phyloP scores from a whole-genome alignment of 179 eudicot genomes.

The Gypsophila paniculata region DNA sequence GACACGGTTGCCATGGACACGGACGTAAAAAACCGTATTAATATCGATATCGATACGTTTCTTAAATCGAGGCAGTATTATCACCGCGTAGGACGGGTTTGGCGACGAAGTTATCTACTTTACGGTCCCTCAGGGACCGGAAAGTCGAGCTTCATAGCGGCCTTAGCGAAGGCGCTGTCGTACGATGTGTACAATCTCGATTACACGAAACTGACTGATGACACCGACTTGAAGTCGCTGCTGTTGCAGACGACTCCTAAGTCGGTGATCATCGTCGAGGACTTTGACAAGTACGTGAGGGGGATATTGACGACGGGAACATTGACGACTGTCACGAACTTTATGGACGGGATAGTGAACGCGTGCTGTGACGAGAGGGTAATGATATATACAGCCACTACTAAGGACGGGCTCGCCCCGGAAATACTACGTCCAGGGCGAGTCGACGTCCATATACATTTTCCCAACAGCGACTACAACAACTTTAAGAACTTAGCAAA shows the following conservation, averaged over 20 bases:
- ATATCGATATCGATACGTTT: slow-evolving; percentile 64
- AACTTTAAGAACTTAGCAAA: slow-evolving; percentile 62
- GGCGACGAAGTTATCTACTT: slow-evolving; percentile 74
- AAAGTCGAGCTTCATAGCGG: slow-evolving; percentile 80
- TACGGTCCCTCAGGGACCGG: slow-evolving; percentile 90
- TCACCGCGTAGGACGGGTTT: slow-evolving; percentile 70
- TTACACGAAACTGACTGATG: slow-evolving; percentile 40
- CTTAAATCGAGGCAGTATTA: slow-evolving; percentile 65
- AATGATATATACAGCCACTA: slow-evolving; percentile 83
- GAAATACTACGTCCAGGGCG: slow-evolving; percentile 75
- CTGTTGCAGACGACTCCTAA: slow-evolving; percentile 56
- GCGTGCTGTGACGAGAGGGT: slow-evolving; percentile 79
- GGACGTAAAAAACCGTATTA: slow-evolving; percentile 55
- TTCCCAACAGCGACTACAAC: slow-evolving; percentile 68
- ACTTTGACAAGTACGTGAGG: slow-evolving; percentile 54
- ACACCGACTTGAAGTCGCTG: slow-evolving; percentile 56
- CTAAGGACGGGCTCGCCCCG: slow-evolving; percentile 62
- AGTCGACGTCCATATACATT: slow-evolving; percentile 70
- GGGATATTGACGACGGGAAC: background rate
- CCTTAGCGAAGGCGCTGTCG: slow-evolving; percentile 54
- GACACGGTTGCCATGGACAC: slow-evolving; percentile 73
- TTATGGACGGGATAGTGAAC: slow-evolving; percentile 80
- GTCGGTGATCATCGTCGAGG: slow-evolving; percentile 74
- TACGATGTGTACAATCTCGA: slow-evolving; percentile 80
- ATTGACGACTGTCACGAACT: slow-evolving; percentile 35